phyloP scores from a whole-genome alignment of 1,284 basidiomycete species.

The Calocybe gambosa region DNA sequence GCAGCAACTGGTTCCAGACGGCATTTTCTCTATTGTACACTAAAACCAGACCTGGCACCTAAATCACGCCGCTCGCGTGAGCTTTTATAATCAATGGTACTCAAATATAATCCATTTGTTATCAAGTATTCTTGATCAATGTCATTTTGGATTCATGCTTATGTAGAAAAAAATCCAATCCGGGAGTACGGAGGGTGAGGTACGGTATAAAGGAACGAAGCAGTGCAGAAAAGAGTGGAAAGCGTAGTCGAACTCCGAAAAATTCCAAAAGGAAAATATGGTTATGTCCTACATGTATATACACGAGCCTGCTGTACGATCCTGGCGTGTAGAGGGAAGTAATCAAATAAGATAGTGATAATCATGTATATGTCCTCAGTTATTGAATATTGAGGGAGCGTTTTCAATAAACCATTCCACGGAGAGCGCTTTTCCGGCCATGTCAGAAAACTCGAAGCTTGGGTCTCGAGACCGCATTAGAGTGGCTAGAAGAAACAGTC shows the following conservation, averaged over 20 bases:
- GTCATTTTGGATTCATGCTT: slow-evolving; percentile 1
- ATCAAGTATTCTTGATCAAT: too few species aligned
- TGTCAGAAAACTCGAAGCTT: slow-evolving; percentile 88
- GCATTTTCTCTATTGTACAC: slow-evolving; percentile 74
- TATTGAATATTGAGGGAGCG: slow-evolving; percentile 59
- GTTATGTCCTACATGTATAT: neutral
- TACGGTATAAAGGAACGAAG: slow-evolving; percentile 11
- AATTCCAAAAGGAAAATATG: neutral
- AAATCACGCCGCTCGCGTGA: slow-evolving; percentile 28
- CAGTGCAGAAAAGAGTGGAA: neutral
- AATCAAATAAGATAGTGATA: slow-evolving; percentile 16
- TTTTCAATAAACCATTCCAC: slow-evolving; percentile 92
- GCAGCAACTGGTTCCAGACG: slow-evolving; percentile 63
- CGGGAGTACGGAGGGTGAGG: slow-evolving; percentile 11
- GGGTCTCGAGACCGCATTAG: slow-evolving; percentile 88
- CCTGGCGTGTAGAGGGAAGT: neutral
- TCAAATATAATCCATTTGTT: neutral
- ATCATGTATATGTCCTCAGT: slow-evolving; percentile 9
- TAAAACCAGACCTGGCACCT: slow-evolving; percentile 50
- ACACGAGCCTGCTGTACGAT: neutral
- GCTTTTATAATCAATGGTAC: slow-evolving; percentile 6
- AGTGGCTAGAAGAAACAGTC: slow-evolving; percentile 61
- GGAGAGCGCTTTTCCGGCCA: slow-evolving; percentile 92
- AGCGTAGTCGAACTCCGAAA: neutral
- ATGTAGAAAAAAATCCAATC: slow-evolving; percentile 19